A percentile compares a stretch with the other conserved stretches of the same genome.
Conservation (phyloP, 2,329 filamentous ascomycete genomes). For the Ophiocordyceps camponoti-saundersi region DNA sequence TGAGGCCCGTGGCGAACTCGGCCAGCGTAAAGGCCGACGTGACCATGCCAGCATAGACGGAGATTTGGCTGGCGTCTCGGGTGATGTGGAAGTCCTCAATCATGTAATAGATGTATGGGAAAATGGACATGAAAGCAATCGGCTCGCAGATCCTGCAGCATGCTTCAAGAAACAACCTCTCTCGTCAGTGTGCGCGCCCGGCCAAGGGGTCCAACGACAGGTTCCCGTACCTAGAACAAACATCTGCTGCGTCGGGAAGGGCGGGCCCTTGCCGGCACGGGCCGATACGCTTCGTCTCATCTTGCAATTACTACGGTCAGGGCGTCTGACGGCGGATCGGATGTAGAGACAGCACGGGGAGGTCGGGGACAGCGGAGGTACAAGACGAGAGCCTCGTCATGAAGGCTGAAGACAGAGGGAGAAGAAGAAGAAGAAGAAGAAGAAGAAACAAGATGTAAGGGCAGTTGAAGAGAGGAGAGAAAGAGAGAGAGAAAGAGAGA, state of each 20-base stretch:
- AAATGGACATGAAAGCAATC: slow-evolving; percentile 98
- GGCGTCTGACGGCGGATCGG: too few relatives aligned
- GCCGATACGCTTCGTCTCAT: slow-evolving; percentile 13
- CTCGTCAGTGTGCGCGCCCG: background rate
- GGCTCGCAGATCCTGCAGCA: slow-evolving; percentile 94
- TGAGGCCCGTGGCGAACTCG: slow-evolving; percentile 79
- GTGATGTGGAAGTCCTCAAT: slow-evolving; percentile 80
- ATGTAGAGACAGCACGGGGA: too few relatives aligned
- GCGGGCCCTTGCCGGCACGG: slow-evolving; percentile 9
- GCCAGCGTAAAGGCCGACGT: slow-evolving; percentile 93
- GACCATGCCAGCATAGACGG: slow-evolving; percentile 87
- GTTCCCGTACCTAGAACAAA: slow-evolving; percentile 31
- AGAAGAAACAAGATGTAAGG: background rate
- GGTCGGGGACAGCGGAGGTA: too few relatives aligned
- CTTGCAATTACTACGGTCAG: background rate
- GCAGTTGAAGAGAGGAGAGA: background rate
- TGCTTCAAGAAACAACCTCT: slow-evolving; percentile 28
- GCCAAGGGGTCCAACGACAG: background rate
- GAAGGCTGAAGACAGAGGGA: background rate
- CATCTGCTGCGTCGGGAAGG: slow-evolving; percentile 28
- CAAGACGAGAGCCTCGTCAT: too few relatives aligned
- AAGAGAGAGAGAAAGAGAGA: too few relatives aligned
- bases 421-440: background rate
- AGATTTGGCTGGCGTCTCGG: slow-evolving; percentile 60
- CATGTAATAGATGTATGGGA: slow-evolving; percentile 98